These are phyloP conservation scores for Globisporangium yorkense DNA, from an alignment of 352 stramenopile genomes.

Conservation along the genomic window DNA sequence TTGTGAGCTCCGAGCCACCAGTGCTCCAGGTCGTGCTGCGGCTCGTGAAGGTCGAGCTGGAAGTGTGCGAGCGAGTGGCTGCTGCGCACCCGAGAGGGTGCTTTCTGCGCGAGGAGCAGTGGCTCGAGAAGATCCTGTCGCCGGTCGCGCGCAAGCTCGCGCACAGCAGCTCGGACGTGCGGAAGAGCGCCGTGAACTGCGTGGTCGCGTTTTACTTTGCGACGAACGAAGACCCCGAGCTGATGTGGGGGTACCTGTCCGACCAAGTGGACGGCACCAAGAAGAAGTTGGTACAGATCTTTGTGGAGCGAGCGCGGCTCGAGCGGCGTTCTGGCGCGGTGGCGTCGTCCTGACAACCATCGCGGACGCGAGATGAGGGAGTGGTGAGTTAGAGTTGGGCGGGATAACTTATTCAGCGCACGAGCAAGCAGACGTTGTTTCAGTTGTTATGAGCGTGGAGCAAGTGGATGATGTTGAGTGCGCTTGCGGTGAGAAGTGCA, in stretches of 20 bases:
- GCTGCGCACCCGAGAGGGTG: background rate
- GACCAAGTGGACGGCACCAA: slow-evolving; percentile 46
- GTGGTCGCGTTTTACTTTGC: slow-evolving; percentile 65
- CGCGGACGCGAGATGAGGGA: background rate
- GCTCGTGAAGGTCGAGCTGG: slow-evolving; percentile 40
- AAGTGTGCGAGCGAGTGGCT: slow-evolving; percentile 22
- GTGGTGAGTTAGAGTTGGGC: background rate
- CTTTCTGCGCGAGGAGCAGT: slow-evolving; percentile 29
- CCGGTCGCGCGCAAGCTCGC: slow-evolving; percentile 29
- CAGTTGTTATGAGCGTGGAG: background rate
- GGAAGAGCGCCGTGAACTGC: slow-evolving; percentile 60
- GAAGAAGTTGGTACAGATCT: slow-evolving; percentile 63
- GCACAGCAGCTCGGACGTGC: slow-evolving; percentile 56
- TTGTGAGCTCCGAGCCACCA: slow-evolving; percentile 31
- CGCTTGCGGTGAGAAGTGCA: too few species aligned
- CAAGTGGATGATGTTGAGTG: background rate
- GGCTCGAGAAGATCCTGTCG: slow-evolving; percentile 24
- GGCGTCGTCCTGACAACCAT: slow-evolving; percentile 3
- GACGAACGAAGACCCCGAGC: slow-evolving; percentile 29
- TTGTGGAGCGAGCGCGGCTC: slow-evolving; percentile 59
- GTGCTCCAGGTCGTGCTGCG: slow-evolving; percentile 43
- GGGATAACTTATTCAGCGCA: slow-evolving; percentile 9
- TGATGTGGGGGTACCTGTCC: slow-evolving; percentile 40
- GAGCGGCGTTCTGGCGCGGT: slow-evolving; percentile 15
- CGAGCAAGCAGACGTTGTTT: background rate